Evolutionary conservation across 2,329 filamentous ascomycete species (phyloP), one percentile per base, ranked within the genome.

Genomic region (Pseudocercospora ulei): DNA sequence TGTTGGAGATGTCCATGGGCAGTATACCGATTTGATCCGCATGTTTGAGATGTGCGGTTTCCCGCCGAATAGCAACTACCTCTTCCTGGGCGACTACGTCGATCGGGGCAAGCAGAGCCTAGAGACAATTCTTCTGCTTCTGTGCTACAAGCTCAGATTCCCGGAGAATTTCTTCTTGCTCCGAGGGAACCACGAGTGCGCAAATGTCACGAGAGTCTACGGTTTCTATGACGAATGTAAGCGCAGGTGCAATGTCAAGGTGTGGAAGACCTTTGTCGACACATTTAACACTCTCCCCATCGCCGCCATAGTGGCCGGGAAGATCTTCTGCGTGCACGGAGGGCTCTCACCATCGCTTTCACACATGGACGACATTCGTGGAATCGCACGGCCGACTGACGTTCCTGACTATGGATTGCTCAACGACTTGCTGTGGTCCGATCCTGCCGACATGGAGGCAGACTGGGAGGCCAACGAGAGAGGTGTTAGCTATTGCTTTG

Each of bases 31-130:
- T 62, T 68, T 96, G 35, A 92, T 96, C 56, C 79, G 88, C 48
- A 84, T 96, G 74, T 96, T 96, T 57, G 88, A 96, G 62, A 95
- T 95, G 87, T 95, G 88, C 59, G 88, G 88, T 3, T 96, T 95
- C 57, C 88, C 88, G 5, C 88, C 88, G 1, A 80, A 75, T 46
- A 76, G 86, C 24, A 96, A 96, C 66, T 96, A 85, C 58, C 72
- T 96, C 35, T 96, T 95, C 64, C 70, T 96, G 3, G 88, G 88
- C 35, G 88, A 96, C 62, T 96, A 96, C 59, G 88, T 96, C 56
- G 88, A 96, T 61, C 79, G 88, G 38, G 88, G 88, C 53, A 96
- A 96, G 68, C 86, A 95, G 62, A 92, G 84, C 26, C 69, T 96
- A 44, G 88, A 96, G 65, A 96, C 88, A 0, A 96, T 96, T 48